Base-by-base conservation (phyloP, 805 yeast species). In the Lipomyces lipofer region DNA sequence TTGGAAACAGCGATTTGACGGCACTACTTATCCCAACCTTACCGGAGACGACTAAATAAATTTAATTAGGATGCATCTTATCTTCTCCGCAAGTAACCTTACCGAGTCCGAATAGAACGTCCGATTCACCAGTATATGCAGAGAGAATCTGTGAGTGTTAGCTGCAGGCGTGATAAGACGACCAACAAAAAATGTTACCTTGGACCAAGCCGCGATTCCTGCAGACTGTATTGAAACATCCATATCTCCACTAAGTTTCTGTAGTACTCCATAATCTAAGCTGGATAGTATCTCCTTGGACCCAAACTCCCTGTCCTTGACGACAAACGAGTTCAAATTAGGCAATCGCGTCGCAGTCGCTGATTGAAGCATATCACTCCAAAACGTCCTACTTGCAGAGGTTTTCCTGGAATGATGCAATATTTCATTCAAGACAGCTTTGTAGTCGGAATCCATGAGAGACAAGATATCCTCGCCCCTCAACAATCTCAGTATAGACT, bases 181-280 rank as follows among this genome's bases (percentile, higher is more conserved):
- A n/a, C n/a, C n/a, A n/a, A n/a, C n/a, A n/a, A n/a, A n/a, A n/a
- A n/a, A n/a, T n/a, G 24, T 12, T 36, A 53, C 43, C 50, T 56
- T 52, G 7, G 62, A 38, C 64, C 64, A 60, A 2, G 63, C 59
- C 10, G 61, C 54, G 12, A 50, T 29, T 4, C 58, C 63, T 7
- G 53, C 28, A 4, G 63, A 12, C 46, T 60, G 64, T 12, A 53
- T 22, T 2, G 57, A 48, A 2, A 48, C 38, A 10, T 52, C 40
- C 27, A 19, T 6, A 3, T 15, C 25, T 10, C 48, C 9, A 9
- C 50, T 30, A 24, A 6, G 35, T 7, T 19, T 10, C 32, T 30
- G 43, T 30, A 54, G 42, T 4, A 27, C 17, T 4, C 30, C 36
- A n/a, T 22, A 24, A 9, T 51, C 15, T 4, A 52, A 15, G 2